phyloP scores from a whole-genome alignment of 2,329 filamentous ascomycete species.

The Aureobasidium zeae region DNA sequence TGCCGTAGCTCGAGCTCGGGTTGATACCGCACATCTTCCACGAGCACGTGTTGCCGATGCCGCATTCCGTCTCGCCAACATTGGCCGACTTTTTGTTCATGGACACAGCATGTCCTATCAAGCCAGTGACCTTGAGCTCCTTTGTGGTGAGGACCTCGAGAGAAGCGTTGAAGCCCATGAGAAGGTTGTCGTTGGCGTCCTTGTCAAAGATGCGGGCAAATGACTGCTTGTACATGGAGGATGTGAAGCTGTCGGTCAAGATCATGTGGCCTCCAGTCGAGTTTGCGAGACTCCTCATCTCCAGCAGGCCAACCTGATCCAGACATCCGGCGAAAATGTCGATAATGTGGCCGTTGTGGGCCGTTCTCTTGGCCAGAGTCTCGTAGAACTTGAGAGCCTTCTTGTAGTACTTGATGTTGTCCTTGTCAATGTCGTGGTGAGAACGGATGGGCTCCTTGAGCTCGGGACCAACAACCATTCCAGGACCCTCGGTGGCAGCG shows the following conservation, averaged over 20 bases:
- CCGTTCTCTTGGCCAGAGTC: constrained; percentile 80
- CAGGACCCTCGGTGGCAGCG: constrained; percentile 88
- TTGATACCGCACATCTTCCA: constrained; percentile 99
- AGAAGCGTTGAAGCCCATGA: constrained; percentile 97
- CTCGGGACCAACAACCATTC: constrained; percentile 93
- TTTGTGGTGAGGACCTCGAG: constrained; percentile 95
- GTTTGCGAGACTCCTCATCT: constrained; percentile 97
- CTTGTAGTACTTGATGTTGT: constrained; percentile 99
- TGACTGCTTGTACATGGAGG: constrained; percentile 98
- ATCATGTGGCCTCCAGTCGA: constrained; percentile 98
- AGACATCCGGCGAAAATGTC: constrained; percentile 97
- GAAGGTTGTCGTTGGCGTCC: constrained; percentile 82
- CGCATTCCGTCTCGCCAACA: constrained; percentile 94
- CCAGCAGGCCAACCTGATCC: constrained; percentile 90
- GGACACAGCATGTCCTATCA: constrained; percentile 94
- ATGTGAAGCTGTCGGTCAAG: constrained; percentile 94
- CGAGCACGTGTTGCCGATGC: constrained; percentile 95
- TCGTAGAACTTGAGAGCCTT: constrained; percentile 99
- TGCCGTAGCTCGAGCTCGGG: constrained; percentile 81
- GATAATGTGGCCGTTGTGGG: constrained; percentile 94
- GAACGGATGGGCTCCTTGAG: constrained; percentile 93
- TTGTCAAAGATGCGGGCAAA: constrained; percentile 97
- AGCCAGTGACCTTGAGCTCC: constrained; percentile 92
- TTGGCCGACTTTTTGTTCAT: constrained; percentile 97
- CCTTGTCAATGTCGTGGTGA: constrained; percentile 95